Percentiles rank a stretch among this genome's conserved stretches.
Conservation (phyloP, 116 monocot species). For the Posidonia oceanica region DNA sequence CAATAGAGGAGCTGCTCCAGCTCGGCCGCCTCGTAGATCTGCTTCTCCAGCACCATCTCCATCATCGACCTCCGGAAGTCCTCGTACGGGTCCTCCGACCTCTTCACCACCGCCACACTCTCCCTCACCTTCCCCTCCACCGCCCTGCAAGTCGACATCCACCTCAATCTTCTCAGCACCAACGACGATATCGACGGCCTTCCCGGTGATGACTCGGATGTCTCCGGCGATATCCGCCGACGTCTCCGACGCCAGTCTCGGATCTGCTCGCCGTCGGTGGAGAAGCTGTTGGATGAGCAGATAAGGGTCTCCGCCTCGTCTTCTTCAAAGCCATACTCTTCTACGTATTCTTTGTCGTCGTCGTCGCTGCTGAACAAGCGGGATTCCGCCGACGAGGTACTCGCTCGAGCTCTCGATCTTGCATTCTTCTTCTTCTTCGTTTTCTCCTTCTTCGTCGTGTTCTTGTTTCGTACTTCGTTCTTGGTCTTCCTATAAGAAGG, state of each 20-base stretch:
- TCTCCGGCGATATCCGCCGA: background rate
- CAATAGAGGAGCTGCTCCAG: slow-evolving; percentile 60
- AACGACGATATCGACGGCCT: background rate
- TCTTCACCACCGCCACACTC: slow-evolving; percentile 70
- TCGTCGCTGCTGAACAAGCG: slow-evolving; percentile 59
- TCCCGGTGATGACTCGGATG: background rate
- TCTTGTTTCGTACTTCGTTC: background rate
- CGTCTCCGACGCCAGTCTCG: background rate
- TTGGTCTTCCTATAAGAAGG: slow-evolving; percentile 2
- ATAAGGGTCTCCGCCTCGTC: slow-evolving; percentile 20
- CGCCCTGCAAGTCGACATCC: slow-evolving; percentile 2
- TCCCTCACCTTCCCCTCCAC: slow-evolving; percentile 20
- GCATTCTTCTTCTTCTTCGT: slow-evolving; percentile 7
- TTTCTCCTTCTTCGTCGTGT: slow-evolving; percentile 1
- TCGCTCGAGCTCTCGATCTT: slow-evolving; percentile 9
- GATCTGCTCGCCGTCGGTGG: slow-evolving; percentile 7
- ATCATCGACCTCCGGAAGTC: slow-evolving; percentile 79
- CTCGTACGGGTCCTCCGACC: slow-evolving; percentile 46
- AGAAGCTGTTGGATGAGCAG: slow-evolving; percentile 13
- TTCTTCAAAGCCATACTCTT: slow-evolving; percentile 8
- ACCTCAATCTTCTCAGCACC: slow-evolving; percentile 9
- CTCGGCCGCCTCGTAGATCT: slow-evolving; percentile 50
- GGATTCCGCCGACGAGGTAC: slow-evolving; percentile 39
- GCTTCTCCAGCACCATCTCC: slow-evolving; percentile 81
- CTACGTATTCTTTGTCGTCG: slow-evolving; percentile 14